A percentile compares a stretch with the other conserved stretches of the same genome.
These are phyloP conservation scores for Albugo candida DNA, from an alignment of 352 stramenopile genomes.

Conservation along the genomic window DNA sequence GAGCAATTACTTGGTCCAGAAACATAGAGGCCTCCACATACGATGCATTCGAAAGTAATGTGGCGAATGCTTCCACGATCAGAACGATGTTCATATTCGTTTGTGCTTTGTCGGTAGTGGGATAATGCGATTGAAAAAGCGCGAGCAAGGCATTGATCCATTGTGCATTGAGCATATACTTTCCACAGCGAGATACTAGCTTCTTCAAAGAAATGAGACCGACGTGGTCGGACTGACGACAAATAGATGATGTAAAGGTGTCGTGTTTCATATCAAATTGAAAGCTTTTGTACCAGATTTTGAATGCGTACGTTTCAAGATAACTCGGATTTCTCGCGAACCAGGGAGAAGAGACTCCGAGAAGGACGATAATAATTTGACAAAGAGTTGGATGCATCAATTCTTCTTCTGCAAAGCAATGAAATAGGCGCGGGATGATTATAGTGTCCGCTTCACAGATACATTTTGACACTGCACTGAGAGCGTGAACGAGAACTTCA, in stretches of 20 bases:
- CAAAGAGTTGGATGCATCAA: conserved; percentile 32
- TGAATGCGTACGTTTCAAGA: conserved; percentile 31
- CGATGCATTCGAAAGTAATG: conserved; percentile 33
- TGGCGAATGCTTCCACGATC: conserved; percentile 48
- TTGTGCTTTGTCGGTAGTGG: too few species aligned
- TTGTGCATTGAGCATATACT: conserved; percentile 33
- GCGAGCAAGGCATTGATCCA: conserved; percentile 41
- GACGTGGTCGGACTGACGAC: conserved; percentile 36
- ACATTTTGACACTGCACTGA: conserved; percentile 66
- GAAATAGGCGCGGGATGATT: conserved; percentile 48
- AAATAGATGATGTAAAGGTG: conserved; percentile 22
- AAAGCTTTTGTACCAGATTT: conserved; percentile 53
- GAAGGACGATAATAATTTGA: conserved; percentile 45
- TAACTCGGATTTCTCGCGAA: conserved; percentile 44
- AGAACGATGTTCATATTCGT: conserved; percentile 5
- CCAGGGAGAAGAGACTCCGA: conserved; percentile 50
- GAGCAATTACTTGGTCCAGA: conserved; percentile 32
- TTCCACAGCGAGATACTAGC: conserved; percentile 36
- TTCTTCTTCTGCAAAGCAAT: conserved; percentile 44
- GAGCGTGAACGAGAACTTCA: conserved; percentile 66
- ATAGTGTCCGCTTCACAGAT: conserved; percentile 58
- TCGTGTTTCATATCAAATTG: conserved; percentile 18
- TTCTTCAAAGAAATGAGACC: conserved; percentile 51
- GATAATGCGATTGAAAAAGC: too few species aligned
- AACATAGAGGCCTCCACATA: conserved; percentile 44